Conservation (phyloP, 23 red algal species). For the Porphyridium purpureum region DNA sequence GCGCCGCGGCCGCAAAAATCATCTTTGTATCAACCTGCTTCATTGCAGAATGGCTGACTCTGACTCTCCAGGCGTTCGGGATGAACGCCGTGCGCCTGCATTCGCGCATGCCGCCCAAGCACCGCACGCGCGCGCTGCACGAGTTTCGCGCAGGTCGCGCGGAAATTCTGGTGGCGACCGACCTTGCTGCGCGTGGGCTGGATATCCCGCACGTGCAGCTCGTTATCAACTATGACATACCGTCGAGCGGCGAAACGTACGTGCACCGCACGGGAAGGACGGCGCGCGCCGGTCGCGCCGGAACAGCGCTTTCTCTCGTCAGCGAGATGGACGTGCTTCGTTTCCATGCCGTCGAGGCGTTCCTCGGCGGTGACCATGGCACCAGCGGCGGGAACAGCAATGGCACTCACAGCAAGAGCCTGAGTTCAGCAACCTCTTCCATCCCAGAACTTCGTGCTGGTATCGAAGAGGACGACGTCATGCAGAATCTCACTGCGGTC, state of each 20-base stretch:
- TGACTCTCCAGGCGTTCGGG: too few relatives aligned
- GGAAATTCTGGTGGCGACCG: constrained; percentile 70
- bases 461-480: too few relatives aligned
- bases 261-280: constrained; percentile 86
- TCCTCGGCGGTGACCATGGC: too few relatives aligned
- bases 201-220: constrained; percentile 62
- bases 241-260: constrained; percentile 52
- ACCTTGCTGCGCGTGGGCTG: constrained; percentile 76
- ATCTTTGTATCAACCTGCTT: too few relatives aligned
- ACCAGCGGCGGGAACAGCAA: too few relatives aligned
- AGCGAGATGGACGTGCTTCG: constrained; percentile 24
- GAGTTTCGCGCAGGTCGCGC: constrained; percentile 28
- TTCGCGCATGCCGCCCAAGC: constrained; percentile 2
- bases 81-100: constrained; percentile 28
- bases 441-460: too few relatives aligned
- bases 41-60: too few relatives aligned
- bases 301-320: constrained; percentile 9
- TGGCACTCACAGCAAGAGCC: too few relatives aligned
- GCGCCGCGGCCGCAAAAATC: too few relatives aligned
- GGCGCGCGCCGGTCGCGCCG: constrained; percentile 15
- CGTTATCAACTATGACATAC: constrained; percentile 68
- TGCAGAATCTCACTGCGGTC: too few relatives aligned
- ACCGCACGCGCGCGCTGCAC: constrained; percentile 24
- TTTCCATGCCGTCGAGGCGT: constrained; percentile 31
- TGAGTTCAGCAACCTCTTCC: too few relatives aligned